A percentile compares a stretch with the other conserved stretches of the same genome.
Conservation (phyloP, 1,284 basidiomycete species). For the Ganoderma multipileum region DNA sequence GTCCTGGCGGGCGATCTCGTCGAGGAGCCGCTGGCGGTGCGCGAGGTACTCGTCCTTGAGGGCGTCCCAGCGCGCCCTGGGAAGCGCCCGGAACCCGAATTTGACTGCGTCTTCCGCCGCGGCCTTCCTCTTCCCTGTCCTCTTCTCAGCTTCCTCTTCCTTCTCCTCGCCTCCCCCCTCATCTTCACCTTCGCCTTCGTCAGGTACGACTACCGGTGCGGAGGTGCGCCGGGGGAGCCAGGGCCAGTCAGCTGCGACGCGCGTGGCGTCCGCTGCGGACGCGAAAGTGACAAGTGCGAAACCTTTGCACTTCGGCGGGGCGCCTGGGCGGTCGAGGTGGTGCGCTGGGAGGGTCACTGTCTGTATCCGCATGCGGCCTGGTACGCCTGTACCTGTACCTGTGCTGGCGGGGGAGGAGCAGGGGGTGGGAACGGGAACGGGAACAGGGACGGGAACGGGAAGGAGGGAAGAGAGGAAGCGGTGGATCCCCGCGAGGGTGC, state of each 20-base stretch:
- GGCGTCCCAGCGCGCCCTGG: conserved; percentile 64
- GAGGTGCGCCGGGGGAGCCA: conserved; percentile 51
- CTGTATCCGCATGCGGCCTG: conserved; percentile 60
- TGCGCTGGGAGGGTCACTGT: conserved; percentile 62
- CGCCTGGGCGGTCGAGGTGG: conserved; percentile 61
- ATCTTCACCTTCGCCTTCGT: not conserved
- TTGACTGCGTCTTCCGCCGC: conserved; percentile 50
- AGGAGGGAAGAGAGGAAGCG: conserved; percentile 50
- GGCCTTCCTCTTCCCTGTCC: not conserved
- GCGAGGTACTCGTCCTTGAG: conserved; percentile 70
- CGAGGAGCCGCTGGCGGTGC: conserved; percentile 59
- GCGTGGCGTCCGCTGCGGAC: conserved; percentile 45
- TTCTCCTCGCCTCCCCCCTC: not conserved
- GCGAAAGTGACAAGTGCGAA: conserved; percentile 72
- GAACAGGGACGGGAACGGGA: conserved; percentile 19
- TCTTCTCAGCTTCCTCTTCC: not conserved
- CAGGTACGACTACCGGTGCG: conserved; percentile 14
- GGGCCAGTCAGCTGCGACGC: conserved; percentile 60
- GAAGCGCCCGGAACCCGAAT: conserved; percentile 64
- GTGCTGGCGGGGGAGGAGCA: not conserved
- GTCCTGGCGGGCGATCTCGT: conserved; percentile 41
- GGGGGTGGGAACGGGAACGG: conserved; percentile 1
- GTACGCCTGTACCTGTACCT: conserved; percentile 3
- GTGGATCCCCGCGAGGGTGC: conserved; percentile 54
- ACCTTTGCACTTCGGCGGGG: conserved; percentile 66